Evolutionary conservation across 202 grass and related monocot genomes (phyloP), one percentile per base, ranked within the genome.

Genomic region (Eragrostis tef): DNA sequence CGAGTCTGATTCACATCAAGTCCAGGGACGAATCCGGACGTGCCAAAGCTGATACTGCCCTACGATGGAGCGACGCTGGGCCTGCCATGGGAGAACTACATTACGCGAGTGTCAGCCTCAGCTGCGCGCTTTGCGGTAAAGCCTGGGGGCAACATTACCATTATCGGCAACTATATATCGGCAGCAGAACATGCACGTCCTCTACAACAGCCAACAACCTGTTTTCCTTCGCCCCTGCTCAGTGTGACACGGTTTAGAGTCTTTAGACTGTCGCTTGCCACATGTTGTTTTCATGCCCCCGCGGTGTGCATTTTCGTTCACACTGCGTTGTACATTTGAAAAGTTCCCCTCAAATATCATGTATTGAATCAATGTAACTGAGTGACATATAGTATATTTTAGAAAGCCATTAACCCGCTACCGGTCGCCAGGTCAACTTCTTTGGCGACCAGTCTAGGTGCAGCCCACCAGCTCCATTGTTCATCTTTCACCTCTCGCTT

Each of bases 1-100:
- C 73, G 84, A 66, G 74, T 95, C 31, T 90, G 90, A 64, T 96
- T 96, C 72, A 11, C 53, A 44, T 12, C 7, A 46, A 46, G 70
- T 3, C 16, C 9, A 11, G 5, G 21, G 16, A 21, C 43, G 20
- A 68, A 29, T 21, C 60, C 52, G 2, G 76, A 77, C 9, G 46
- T 81, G 64, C 81, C 87, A 5, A 56, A 64, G 63, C 70, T 85
- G 54, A 25, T 50, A 56, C 6, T 80, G 6, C 77, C 81, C 63
- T 71, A 77, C 0, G 70, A 88, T 14, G 81, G 71, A 14, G 70
- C 54, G 11, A 70, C 81, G 54, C 41, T 89, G 82, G 71, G 81
- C n/a, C 25, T 85, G 56, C 77, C 46, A 5, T 21, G 19, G 64
- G 82, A 85, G 45, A 81, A 81, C 66, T 77, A 81, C 53, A 77